These are phyloP conservation scores for Cladosporium cucumerinum DNA, from an alignment of 2,329 filamentous ascomycete species.

Conservation along the genomic window DNA sequence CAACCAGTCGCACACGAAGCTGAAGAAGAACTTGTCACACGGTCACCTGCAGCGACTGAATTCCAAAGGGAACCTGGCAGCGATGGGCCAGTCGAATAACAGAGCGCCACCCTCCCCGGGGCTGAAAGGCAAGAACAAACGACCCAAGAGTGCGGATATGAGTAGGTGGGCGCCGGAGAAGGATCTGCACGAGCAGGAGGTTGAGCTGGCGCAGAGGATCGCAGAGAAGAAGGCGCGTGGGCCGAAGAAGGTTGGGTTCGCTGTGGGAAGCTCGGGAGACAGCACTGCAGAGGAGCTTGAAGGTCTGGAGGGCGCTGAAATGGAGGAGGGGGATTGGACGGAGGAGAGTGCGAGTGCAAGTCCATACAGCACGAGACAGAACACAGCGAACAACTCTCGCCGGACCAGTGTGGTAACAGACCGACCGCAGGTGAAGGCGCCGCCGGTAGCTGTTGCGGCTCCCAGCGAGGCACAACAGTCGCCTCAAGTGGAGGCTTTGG, in stretches of 20 bases:
- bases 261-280: conserved; percentile 29
- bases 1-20: conserved; percentile 30
- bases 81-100: conserved; percentile 19
- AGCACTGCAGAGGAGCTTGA: conserved; percentile 29
- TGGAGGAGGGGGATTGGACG: conserved; percentile 36
- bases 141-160: conserved; percentile 32
- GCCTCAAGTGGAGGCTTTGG: background rate
- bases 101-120: conserved; percentile 28
- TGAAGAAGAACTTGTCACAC: conserved; percentile 43
- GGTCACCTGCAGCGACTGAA: conserved; percentile 43
- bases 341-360: conserved; percentile 37
- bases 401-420: conserved; percentile 29
- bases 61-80: conserved; percentile 38
- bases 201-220: conserved; percentile 24
- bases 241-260: conserved; percentile 34
- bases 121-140: conserved; percentile 30
- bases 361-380: conserved; percentile 36
- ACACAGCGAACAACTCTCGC: conserved; percentile 37
- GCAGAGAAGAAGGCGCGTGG: conserved; percentile 18
- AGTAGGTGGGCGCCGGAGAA: conserved; percentile 23
- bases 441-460: background rate
- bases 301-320: conserved; percentile 29
- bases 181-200: conserved; percentile 29
- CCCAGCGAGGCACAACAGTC: background rate
- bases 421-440: conserved; percentile 20